A percentile compares a stretch with the other conserved stretches of the same genome.
Conservation (phyloP, 75 land plant species). For the Pinus tabuliformis region DNA sequence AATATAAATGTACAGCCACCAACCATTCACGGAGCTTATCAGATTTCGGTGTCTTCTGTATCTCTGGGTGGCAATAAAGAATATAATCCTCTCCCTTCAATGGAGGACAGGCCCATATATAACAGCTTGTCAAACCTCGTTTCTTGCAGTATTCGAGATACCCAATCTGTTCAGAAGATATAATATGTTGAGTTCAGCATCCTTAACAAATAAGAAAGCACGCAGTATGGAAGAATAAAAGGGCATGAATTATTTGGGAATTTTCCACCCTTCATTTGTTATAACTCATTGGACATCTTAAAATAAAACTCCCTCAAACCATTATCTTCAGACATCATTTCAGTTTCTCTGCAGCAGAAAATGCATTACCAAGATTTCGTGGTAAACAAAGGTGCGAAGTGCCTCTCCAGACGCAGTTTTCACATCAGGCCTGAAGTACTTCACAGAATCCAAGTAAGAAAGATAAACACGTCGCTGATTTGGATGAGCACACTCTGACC, state of each 20-base stretch:
- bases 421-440: slow-evolving; percentile 96
- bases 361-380: slow-evolving; percentile 82
- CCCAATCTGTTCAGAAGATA: slow-evolving; percentile 41
- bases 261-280: no score
- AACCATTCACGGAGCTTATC: slow-evolving; percentile 72
- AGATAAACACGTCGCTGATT: slow-evolving; percentile 96
- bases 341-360: no score
- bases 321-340: no score
- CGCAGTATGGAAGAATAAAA: no score
- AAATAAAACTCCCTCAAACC: no score
- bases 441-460: slow-evolving; percentile 94
- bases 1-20: no score
- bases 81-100: slow-evolving; percentile 77
- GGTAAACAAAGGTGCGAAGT: slow-evolving; percentile 97
- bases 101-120: slow-evolving; percentile 86
- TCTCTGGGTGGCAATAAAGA: slow-evolving; percentile 69
- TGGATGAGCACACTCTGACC: slow-evolving; percentile 74
- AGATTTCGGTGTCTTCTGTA: slow-evolving; percentile 66
- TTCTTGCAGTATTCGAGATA: slow-evolving; percentile 71
- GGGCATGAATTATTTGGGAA: no score
- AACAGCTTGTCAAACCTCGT: slow-evolving; percentile 72
- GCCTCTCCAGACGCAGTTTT: slow-evolving; percentile 85
- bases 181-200: no score
- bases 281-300: no score
- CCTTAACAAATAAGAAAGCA: no score